These are phyloP conservation scores for Lactarius vividus DNA, from an alignment of 768 basidiomycete species.

Conservation along the genomic window DNA sequence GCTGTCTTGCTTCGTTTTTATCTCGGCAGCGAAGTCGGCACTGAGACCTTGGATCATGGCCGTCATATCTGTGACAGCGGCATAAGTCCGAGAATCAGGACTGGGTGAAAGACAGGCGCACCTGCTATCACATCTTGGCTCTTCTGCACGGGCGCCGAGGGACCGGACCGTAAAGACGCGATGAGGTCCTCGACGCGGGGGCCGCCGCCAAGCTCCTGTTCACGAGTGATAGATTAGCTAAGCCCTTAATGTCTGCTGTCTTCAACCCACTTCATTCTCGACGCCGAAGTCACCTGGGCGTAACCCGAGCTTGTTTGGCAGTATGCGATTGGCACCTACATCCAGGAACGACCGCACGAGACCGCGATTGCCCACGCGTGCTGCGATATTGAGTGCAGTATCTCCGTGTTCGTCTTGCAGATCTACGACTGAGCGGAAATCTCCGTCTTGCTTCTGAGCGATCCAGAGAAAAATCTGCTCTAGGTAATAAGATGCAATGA, in stretches of 20 bases:
- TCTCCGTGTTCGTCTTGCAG: conserved; percentile 94
- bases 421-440: conserved; percentile 80
- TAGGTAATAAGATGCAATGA: conserved; percentile 85
- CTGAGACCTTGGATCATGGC: conserved; percentile 77
- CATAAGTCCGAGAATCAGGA: conserved; percentile 20
- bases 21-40: conserved; percentile 76
- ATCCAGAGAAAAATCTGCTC: conserved; percentile 87
- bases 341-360: conserved; percentile 85
- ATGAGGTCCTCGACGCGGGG: conserved; percentile 79
- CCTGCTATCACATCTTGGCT: conserved; percentile 85
- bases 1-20: conserved; percentile 81
- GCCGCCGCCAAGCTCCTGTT: conserved; percentile 66
- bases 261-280: conserved; percentile 70
- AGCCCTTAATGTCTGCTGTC: conserved; percentile 5
- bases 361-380: conserved; percentile 86
- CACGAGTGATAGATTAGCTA: conserved; percentile 15
- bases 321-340: conserved; percentile 85
- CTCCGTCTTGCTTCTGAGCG: conserved; percentile 69
- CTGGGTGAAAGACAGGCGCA: conserved; percentile 32
- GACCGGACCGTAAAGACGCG: conserved; percentile 66
- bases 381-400: conserved; percentile 93
- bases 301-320: conserved; percentile 91
- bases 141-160: conserved; percentile 77
- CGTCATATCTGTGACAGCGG: conserved; percentile 63
- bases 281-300: conserved; percentile 94